Evolutionary conservation across 495 filamentous ascomycete genomes (phyloP), one percentile per base, ranked within the genome.

Genomic region (Neurospora sp.): DNA sequence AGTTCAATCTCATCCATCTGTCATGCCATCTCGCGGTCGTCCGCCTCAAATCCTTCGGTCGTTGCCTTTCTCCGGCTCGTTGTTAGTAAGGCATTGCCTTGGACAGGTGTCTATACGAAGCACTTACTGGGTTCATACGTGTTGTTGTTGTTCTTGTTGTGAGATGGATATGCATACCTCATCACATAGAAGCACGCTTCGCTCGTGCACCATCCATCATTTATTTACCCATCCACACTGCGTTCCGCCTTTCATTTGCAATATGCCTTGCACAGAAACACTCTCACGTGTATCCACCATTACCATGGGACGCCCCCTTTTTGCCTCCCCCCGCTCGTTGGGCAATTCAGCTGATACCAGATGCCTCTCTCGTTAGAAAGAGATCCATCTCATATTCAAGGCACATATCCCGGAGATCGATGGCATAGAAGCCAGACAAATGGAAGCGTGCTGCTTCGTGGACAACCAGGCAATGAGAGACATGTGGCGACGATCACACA

Each of bases 81-180:
- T 45, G 38, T 70, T 71, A 61, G 70, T 61, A 42, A 73, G 70
- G 42, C 47, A 74, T 77, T 75, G 72, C 70, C 75, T 40, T 78
- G 77, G 75, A 77, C 76, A 73, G 38, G 53, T 42, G 61, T 47
- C 68, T 74, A 73, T 69, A 72, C 74, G 70, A 74, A 71, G 61
- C 70, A 65, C 53, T 65, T 35, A 35, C 14, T 8, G 14, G 27
- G 14, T 18, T 65, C 27, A 35, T 65, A 35, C 14, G 27, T 65
- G 53, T 18, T 27, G 27, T 27, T 27, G 27, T 31, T 31, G 27
- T 31, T n/a, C n/a, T n/a, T 65, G 31, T 65, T 16, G 53, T 18
- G 53, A 65, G 53, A 65, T 35, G 53, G 27, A 37, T 65, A 65
- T 65, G 53, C 53, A 65, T 65, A 35, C 27, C 53, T 65, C 53